Conservation (phyloP, 2,329 filamentous ascomycete species). For the Akanthomyces lecanii region DNA sequence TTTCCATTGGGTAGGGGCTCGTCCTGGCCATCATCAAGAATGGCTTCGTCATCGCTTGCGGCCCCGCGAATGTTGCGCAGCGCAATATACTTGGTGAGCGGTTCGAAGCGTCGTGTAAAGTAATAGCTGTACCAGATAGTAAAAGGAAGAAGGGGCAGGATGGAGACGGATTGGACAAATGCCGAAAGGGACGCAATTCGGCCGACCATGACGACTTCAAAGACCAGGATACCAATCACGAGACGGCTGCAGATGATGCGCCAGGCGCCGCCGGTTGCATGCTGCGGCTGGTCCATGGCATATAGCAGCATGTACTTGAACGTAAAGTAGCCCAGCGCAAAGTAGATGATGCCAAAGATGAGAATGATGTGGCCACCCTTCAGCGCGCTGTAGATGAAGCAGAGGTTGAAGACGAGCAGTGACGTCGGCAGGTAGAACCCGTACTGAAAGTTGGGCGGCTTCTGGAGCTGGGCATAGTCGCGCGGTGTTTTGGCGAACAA, state of each 20-base stretch:
- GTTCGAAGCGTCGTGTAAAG: conserved; percentile 76
- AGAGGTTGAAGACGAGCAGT: conserved; percentile 89
- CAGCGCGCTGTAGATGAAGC: conserved; percentile 88
- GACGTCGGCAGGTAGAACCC: conserved; percentile 94
- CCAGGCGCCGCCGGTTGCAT: conserved; percentile 91
- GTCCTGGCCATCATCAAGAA: conserved; percentile 30
- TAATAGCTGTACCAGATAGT: conserved; percentile 89
- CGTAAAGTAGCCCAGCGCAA: conserved; percentile 76
- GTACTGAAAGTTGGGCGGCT: conserved; percentile 87
- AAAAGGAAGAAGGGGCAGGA: conserved; percentile 70
- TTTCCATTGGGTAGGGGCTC: not conserved
- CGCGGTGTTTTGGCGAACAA: conserved; percentile 81
- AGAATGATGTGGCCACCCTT: conserved; percentile 76
- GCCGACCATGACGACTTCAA: conserved; percentile 87
- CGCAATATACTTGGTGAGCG: conserved; percentile 88
- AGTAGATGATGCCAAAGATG: conserved; percentile 78
- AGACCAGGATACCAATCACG: conserved; percentile 79
- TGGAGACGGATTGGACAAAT: conserved; percentile 66
- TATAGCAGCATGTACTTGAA: conserved; percentile 98
- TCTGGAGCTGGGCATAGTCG: conserved; percentile 76
- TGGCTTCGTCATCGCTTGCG: conserved; percentile 32
- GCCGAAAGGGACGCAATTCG: conserved; percentile 72
- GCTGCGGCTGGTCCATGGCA: conserved; percentile 95
- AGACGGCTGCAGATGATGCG: conserved; percentile 93
- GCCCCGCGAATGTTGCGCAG: conserved; percentile 71